Evolutionary conservation across 2,329 filamentous ascomycete genomes (phyloP), one percentile per base, ranked within the genome.

Genomic region (Penicillium psychrosexuale): DNA sequence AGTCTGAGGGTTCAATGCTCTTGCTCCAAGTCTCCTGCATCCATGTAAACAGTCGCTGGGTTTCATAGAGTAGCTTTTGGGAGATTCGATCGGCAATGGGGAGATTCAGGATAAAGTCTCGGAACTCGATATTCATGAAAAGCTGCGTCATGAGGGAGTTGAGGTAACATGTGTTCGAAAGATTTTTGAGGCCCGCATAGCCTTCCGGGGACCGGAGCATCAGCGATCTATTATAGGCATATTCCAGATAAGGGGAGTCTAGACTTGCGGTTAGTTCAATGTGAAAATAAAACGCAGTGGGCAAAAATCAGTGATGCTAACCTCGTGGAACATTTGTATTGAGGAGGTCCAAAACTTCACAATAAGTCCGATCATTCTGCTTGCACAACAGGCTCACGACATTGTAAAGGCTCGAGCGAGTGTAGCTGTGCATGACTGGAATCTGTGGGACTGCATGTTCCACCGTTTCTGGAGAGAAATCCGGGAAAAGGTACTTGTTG

Each of bases 131-230:
- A 68, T 99, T 97, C 91, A 97, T 97, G 77, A 93, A 99, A 0
- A 99, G 83, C 69, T 99, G 94, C 0, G 91, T 93, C 57, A 97
- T 82, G 0, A 99, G 78, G 0, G 94, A 97, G 70, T 99, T 99
- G 69, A 97, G 82, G 70, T 99, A 99, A 74, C 94, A 99, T 0
- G 95, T 97, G 69, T 97, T 96, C 9, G 91, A 94, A 15, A 97
- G 81, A 66, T 99, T 99, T 53, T 83, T 83, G n/a, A 99, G 75
- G 1, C 94, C 94, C n/a, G 89, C 85, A 69, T 96, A 96, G 19
- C 91, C 91, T 59, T 89, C 89, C 1, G 83, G 75, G 2, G 90
- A 85, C 58, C 91, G 85, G n/a, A 95, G 82, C 15, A 84, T 82
- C 65, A 83, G 86, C 37, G 73, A 74, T 33, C 86, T 80, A 47